phyloP scores from a whole-genome alignment of 345 rosid species.

The Physaria fendleri region DNA sequence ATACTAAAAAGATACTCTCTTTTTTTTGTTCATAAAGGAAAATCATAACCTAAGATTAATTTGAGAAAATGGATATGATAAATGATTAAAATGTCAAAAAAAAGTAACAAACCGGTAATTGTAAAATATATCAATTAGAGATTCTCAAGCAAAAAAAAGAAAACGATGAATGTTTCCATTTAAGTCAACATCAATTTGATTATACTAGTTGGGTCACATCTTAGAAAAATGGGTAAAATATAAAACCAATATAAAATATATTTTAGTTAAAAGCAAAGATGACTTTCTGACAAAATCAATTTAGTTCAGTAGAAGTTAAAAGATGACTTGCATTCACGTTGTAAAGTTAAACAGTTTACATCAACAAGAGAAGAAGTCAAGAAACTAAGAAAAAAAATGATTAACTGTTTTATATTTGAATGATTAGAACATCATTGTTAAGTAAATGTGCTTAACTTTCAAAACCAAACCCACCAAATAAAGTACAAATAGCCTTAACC shows the following conservation, averaged over 20 bases:
- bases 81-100: not conserved
- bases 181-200: not conserved
- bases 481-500: conserved; percentile 35
- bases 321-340: conserved; percentile 10
- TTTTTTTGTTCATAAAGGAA: too few relatives aligned
- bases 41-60: not conserved
- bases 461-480: conserved; percentile 48
- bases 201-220: not conserved
- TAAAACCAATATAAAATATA: not conserved
- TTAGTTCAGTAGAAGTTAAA: conserved; percentile 11
- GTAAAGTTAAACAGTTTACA: conserved; percentile 16
- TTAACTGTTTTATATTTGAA: conserved; percentile 13
- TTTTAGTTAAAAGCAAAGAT: conserved; percentile 1
- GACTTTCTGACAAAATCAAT: conserved; percentile 15
- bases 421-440: conserved; percentile 24
- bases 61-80: not conserved
- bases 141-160: not conserved
- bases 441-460: conserved; percentile 24
- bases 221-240: not conserved
- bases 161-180: too few relatives aligned
- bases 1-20: too few relatives aligned
- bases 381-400: not conserved
- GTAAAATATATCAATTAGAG: not conserved
- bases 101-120: not conserved
- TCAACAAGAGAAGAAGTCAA: conserved; percentile 15